Evolutionary conservation across 768 basidiomycete genomes (phyloP).

Genomic region (Gyrodon lividus): DNA sequence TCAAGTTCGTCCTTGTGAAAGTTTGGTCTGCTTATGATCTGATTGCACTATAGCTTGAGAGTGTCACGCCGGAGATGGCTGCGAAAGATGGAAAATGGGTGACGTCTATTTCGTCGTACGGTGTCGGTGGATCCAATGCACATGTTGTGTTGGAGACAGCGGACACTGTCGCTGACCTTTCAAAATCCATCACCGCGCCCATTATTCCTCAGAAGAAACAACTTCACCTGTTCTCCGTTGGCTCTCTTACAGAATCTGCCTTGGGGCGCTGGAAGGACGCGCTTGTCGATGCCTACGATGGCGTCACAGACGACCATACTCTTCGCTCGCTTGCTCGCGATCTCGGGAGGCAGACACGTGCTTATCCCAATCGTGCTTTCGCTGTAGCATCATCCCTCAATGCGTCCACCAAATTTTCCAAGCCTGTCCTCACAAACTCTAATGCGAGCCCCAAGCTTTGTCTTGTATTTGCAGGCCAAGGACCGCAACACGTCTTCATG

Average conservation of each 20-base stretch:
- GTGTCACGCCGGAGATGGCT: slow-evolving; percentile 28
- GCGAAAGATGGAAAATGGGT: slow-evolving; percentile 29
- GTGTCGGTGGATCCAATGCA: slow-evolving; percentile 35
- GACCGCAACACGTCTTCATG: slow-evolving; percentile 36
- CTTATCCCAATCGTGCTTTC: slow-evolving; percentile 28
- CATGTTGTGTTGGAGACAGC: slow-evolving; percentile 31
- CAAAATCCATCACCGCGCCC: not conserved
- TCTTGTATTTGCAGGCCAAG: slow-evolving; percentile 37
- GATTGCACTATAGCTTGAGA: slow-evolving; percentile 17
- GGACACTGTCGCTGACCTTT: slow-evolving; percentile 16
- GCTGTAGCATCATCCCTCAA: slow-evolving; percentile 24
- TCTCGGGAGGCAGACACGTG: slow-evolving; percentile 29
- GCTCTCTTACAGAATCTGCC: slow-evolving; percentile 28
- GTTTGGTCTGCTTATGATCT: not conserved
- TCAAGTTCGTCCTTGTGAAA: not conserved
- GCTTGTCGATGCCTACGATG: slow-evolving; percentile 15
- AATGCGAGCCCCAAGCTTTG: slow-evolving; percentile 31
- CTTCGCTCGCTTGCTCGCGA: slow-evolving; percentile 30
- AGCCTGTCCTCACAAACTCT: slow-evolving; percentile 24
- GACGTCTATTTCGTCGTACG: slow-evolving; percentile 33
- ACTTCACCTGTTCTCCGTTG: slow-evolving; percentile 26
- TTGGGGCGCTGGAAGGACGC: slow-evolving; percentile 25
- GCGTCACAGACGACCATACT: slow-evolving; percentile 18
- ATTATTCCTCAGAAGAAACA: slow-evolving; percentile 8
- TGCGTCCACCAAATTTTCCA: slow-evolving; percentile 28